phyloP scores from a whole-genome alignment of 2,329 filamentous ascomycete species.

The Hirsutella thompsonii region DNA sequence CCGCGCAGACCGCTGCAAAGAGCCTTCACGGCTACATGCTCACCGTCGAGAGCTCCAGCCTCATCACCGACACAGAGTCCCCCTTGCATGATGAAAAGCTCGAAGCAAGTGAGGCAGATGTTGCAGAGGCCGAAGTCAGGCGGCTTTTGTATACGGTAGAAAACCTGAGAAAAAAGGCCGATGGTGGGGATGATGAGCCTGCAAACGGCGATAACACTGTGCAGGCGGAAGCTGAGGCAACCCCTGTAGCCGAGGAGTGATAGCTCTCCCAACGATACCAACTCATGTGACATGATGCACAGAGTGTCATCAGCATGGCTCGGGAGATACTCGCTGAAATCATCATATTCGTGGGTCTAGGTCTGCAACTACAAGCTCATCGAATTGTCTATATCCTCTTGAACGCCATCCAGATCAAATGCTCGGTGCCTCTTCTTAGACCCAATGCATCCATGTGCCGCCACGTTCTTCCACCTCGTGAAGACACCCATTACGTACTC shows the following conservation, averaged over 20 bases:
- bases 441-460: conserved; percentile 2
- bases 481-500: not conserved
- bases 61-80: conserved; percentile 15
- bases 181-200: conserved; percentile 9
- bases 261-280: not conserved
- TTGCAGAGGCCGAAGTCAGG: conserved; percentile 24
- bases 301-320: too few species aligned
- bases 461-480: not conserved
- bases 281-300: too few species aligned
- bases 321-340: not conserved
- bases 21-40: conserved; percentile 19
- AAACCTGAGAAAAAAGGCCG: conserved; percentile 31
- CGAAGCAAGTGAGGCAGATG: conserved; percentile 18
- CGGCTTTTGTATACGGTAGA: conserved; percentile 32
- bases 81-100: conserved; percentile 12
- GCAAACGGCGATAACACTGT: not conserved
- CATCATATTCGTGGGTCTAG: conserved; percentile 18
- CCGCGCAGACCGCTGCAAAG: conserved; percentile 13
- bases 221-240: conserved; percentile 4
- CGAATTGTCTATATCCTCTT: conserved; percentile 24
- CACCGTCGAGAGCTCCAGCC: conserved; percentile 16
- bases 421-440: conserved; percentile 10
- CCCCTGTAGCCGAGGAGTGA: conserved; percentile 1
- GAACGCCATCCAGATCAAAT: conserved; percentile 24
- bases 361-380: conserved; percentile 16